These are phyloP conservation scores for Trametes villosa DNA, from an alignment of 768 basidiomycete species.

Conservation along the genomic window DNA sequence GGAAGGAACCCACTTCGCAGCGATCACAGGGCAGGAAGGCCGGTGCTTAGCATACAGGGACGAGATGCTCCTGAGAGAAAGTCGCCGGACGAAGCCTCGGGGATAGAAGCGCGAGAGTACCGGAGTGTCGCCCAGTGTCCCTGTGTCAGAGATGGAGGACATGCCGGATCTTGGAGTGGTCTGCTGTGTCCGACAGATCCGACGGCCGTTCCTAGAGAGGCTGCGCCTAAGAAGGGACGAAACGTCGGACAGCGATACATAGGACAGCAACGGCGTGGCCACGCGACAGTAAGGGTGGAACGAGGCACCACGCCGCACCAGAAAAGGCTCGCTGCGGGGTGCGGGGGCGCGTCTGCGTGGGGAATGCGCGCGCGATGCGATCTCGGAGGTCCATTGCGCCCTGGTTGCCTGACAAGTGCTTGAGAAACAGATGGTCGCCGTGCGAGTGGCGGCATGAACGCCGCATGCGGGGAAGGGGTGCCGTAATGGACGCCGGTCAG, in stretches of 20 bases:
- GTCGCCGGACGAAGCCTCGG: not conserved
- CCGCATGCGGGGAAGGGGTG: constrained; percentile 17
- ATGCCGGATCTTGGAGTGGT: constrained; percentile 11
- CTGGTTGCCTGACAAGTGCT: constrained; percentile 9
- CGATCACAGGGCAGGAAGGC: too few relatives aligned
- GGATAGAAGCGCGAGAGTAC: not conserved
- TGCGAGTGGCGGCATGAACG: constrained; percentile 13
- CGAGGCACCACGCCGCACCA: not conserved
- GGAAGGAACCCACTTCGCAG: too few relatives aligned
- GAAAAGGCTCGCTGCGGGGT: not conserved
- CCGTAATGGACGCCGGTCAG: constrained; percentile 22
- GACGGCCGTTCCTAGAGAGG: not conserved
- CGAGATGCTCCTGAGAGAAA: not conserved
- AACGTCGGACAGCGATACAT: not conserved
- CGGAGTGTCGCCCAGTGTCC: not conserved
- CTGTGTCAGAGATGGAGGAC: constrained; percentile 2
- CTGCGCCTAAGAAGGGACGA: constrained; percentile 3
- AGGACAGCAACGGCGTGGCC: constrained; percentile 3
- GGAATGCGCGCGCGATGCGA: not conserved
- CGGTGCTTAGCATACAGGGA: too few relatives aligned
- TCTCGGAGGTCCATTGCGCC: not conserved
- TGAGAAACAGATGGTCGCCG: constrained; percentile 20
- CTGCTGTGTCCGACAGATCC: constrained; percentile 1
- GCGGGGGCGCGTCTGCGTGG: constrained; percentile 21
- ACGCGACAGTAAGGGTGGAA: not conserved